phyloP scores from a whole-genome alignment of 179 eudicot genomes.

The Spinacia oleracea region DNA sequence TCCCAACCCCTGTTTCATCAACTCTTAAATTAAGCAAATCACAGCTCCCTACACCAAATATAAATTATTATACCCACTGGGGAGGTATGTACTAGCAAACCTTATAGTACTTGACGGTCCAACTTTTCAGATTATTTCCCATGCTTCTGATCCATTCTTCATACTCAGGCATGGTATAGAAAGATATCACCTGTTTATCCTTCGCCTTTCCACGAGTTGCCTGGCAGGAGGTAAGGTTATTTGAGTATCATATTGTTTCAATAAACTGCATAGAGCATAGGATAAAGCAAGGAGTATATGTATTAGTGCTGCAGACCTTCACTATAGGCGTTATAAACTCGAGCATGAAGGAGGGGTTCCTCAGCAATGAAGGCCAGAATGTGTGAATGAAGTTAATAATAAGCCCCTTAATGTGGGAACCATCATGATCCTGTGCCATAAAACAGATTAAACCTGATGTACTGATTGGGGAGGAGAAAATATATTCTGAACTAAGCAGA shows the following conservation, averaged over 20 bases:
- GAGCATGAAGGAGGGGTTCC: slow-evolving; percentile 64
- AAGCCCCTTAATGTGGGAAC: slow-evolving; percentile 93
- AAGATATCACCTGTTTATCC: slow-evolving; percentile 40
- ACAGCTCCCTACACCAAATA: slow-evolving; percentile 11
- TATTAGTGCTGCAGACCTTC: slow-evolving; percentile 47
- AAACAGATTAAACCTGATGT: background rate
- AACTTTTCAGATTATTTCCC: slow-evolving; percentile 52
- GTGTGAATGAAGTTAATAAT: slow-evolving; percentile 79
- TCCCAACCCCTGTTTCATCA: slow-evolving; percentile 76
- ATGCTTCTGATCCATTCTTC: slow-evolving; percentile 60
- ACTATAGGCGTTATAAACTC: slow-evolving; percentile 89
- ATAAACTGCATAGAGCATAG: background rate
- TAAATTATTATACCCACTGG: background rate
- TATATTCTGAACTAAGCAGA: background rate
- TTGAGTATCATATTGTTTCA: background rate
- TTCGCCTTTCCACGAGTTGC: slow-evolving; percentile 47
- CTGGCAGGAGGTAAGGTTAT: slow-evolving; percentile 32
- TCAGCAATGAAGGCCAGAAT: slow-evolving; percentile 91
- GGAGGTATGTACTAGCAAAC: slow-evolving; percentile 21
- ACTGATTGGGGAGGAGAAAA: background rate
- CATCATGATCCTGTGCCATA: slow-evolving; percentile 83
- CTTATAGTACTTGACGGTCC: slow-evolving; percentile 94
- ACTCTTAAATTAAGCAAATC: background rate
- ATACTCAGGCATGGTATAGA: slow-evolving; percentile 86
- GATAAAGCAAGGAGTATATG: background rate